Base-by-base conservation (phyloP, 495 filamentous ascomycete species). In the Aspergillus biplanus region DNA sequence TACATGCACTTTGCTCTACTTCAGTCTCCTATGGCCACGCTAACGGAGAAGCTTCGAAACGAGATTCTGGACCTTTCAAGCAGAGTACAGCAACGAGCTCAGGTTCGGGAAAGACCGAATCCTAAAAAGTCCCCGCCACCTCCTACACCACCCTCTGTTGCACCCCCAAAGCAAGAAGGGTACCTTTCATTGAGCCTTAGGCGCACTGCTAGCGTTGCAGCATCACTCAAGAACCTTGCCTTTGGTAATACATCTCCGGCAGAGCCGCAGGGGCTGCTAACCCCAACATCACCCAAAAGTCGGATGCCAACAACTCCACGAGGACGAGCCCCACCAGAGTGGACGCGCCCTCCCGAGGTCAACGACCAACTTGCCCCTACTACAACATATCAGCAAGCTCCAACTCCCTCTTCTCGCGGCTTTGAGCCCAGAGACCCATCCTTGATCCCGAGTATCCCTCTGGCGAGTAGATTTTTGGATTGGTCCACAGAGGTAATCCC, bases 401-500 rank as follows among this genome's bases (percentile, higher is more conserved):
- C 86, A 55, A 85, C 89, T 42, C 93, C 95, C 1, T 84, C 86
- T 13, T 90, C 92, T 16, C 86, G 88, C 42, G 83, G 85, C 11
- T 98, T 90, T 69, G 78, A 84, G 61, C 79, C 87, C 42, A 85
- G 86, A 58, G 83, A 85, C 59, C 67, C 82, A 32, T 78, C 82
- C 2, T 71, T 83, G 60, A 49, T 75, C 32, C 89, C 90, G 15
- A 70, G 70, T 31, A 81, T 98, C 21, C 94, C 95, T 1, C 63
- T 99, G 27, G 82, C 83, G 52, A 96, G 92, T 70, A 87, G 85
- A 21, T 97, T 98, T 77, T 80, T 96, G 65, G 92, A 96, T 60
- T 99, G 92, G 92, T 96, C 93, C 0, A 93, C 92, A 65, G 94
- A 97, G 82, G 85, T 87, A 82, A 75, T 68, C 35, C 53, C 64